These are phyloP conservation scores for Eucalyptus urophylla DNA, from an alignment of 345 rosid species.

Conservation along the genomic window DNA sequence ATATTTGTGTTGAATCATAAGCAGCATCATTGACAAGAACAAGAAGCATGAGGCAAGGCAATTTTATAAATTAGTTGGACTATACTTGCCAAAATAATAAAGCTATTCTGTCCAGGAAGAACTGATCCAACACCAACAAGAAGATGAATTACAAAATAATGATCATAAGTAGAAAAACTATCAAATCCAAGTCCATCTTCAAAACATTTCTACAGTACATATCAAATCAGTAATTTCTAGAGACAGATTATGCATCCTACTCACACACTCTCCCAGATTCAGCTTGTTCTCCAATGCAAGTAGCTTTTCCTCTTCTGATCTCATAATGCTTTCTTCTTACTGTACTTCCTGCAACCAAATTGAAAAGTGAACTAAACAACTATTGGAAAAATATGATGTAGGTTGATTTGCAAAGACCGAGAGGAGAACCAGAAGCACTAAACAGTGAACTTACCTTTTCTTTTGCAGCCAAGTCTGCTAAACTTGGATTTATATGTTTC, in stretches of 20 bases:
- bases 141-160: too few species aligned
- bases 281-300: conserved; percentile 51
- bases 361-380: neutral
- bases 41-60: too few species aligned
- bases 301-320: conserved; percentile 47
- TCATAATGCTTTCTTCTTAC: conserved; percentile 19
- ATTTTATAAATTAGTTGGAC: too few species aligned
- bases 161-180: too few species aligned
- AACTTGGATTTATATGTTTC: conserved; percentile 17
- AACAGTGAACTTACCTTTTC: conserved; percentile 33
- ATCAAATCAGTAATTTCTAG: too few species aligned
- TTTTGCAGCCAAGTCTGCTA: conserved; percentile 36
- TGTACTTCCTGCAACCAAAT: conserved; percentile 31
- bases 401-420: neutral
- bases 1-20: neutral
- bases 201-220: too few species aligned
- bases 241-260: neutral
- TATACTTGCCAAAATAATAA: too few species aligned
- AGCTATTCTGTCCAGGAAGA: too few species aligned
- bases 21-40: neutral
- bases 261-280: conserved; percentile 56
- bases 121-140: too few species aligned
- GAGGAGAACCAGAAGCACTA: neutral
- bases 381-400: neutral
- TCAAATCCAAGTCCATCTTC: too few species aligned